Evolutionary conservation across 176 grass and related monocot genomes (phyloP).

Genomic region (Eragrostis curvula): DNA sequence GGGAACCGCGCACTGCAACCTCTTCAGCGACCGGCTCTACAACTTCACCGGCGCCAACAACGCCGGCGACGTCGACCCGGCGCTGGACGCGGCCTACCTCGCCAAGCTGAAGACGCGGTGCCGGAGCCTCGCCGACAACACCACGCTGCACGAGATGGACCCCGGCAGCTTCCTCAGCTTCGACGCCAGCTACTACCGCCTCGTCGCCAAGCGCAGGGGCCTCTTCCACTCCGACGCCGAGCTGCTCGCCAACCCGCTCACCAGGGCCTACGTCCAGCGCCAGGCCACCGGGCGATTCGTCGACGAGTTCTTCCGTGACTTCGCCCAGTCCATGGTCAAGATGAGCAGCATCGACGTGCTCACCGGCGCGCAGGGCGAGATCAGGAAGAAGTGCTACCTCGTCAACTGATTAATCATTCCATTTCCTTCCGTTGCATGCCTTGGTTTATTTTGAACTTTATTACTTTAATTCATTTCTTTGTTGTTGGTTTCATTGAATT

Average conservation of each 20-base stretch:
- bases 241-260: slow-evolving; percentile 55
- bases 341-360: slow-evolving; percentile 63
- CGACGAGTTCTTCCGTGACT: slow-evolving; percentile 61
- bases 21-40: slow-evolving; percentile 66
- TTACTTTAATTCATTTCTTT: not conserved
- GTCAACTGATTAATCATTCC: slow-evolving; percentile 32
- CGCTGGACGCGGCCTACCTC: slow-evolving; percentile 52
- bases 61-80: slow-evolving; percentile 67
- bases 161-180: slow-evolving; percentile 85
- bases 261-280: slow-evolving; percentile 61
- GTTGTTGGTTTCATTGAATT: not conserved
- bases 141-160: slow-evolving; percentile 78
- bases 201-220: slow-evolving; percentile 51
- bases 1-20: slow-evolving; percentile 61
- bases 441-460: not conserved
- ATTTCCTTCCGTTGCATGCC: not conserved
- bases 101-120: slow-evolving; percentile 43
- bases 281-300: slow-evolving; percentile 49
- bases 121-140: slow-evolving; percentile 65
- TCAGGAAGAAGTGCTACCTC: slow-evolving; percentile 66
- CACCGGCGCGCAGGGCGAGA: slow-evolving; percentile 58
- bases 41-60: slow-evolving; percentile 74
- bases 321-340: slow-evolving; percentile 64
- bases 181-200: slow-evolving; percentile 75
- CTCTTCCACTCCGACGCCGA: slow-evolving; percentile 78